Conservation (phyloP, 2,329 filamentous ascomycete species). For the Chaetomiaceae sp. region DNA sequence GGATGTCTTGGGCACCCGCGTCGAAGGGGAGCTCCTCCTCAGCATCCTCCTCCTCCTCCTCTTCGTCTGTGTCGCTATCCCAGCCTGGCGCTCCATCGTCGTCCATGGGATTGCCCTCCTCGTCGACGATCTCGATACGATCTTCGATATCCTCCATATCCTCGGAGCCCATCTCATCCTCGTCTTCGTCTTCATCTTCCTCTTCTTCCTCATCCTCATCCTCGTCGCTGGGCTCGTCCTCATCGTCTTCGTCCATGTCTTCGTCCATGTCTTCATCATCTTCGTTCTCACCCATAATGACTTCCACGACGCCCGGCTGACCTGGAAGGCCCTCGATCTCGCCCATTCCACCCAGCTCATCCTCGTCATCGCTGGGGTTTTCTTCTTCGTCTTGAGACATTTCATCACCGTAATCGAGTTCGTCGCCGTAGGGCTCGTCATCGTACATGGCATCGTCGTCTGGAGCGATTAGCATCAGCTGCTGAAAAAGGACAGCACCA, state of each 20-base stretch:
- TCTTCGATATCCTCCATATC: conserved; percentile 50
- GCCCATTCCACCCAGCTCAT: conserved; percentile 77
- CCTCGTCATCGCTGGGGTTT: conserved; percentile 85
- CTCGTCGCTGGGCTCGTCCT: conserved; percentile 50
- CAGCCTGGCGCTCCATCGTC: conserved; percentile 41
- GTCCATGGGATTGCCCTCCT: conserved; percentile 56
- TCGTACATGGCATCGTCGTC: conserved; percentile 92
- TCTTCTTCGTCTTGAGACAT: conserved; percentile 75
- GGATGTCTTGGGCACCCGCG: conserved; percentile 50
- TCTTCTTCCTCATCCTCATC: conserved; percentile 52
- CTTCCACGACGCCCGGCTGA: conserved; percentile 60
- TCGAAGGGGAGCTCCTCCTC: conserved; percentile 48
- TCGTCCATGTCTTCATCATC: conserved; percentile 57
- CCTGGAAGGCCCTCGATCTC: conserved; percentile 72
- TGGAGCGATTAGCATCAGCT: conserved; percentile 29
- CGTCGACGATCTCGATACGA: conserved; percentile 58
- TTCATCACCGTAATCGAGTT: conserved; percentile 86
- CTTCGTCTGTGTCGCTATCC: conserved; percentile 38
- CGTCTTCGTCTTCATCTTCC: conserved; percentile 40
- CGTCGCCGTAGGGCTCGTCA: conserved; percentile 76
- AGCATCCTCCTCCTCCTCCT: conserved; percentile 44
- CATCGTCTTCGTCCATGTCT: conserved; percentile 57
- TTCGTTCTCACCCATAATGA: conserved; percentile 72
- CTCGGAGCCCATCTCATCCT: conserved; percentile 47
- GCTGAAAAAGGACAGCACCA: neutral